Evolutionary conservation across 2,329 filamentous ascomycete genomes (phyloP).

Genomic region (Ophiostoma pallidulum): DNA sequence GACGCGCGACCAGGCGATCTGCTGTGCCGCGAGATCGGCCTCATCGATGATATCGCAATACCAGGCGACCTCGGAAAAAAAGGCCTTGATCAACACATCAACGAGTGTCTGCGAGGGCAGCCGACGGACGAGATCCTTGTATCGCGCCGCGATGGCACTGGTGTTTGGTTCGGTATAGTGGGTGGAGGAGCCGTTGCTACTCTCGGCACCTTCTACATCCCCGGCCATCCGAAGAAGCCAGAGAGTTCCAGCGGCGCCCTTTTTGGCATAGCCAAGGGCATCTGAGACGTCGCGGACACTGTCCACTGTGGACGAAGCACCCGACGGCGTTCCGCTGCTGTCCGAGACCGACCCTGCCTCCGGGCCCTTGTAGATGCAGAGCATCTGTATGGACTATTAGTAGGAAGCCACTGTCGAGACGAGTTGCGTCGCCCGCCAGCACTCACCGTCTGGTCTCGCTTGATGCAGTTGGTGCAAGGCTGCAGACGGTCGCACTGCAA

Average conservation of each 20-base stretch:
- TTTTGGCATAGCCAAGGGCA: not conserved
- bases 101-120: not conserved
- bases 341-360: not conserved
- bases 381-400: not conserved
- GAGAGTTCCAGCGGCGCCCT: not conserved
- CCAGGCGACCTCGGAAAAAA: constrained; percentile 1
- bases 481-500: constrained; percentile 2
- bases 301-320: not conserved
- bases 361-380: not conserved
- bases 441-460: constrained; percentile 1
- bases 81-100: not conserved
- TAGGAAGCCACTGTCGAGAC: not conserved
- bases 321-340: not conserved
- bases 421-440: too few relatives aligned
- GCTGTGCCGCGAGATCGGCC: not conserved
- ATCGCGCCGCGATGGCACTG: not conserved
- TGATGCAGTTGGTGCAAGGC: constrained; percentile 1
- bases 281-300: not conserved
- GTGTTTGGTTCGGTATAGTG: not conserved
- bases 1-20: not conserved
- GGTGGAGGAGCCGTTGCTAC: not conserved
- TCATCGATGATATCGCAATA: constrained; percentile 3
- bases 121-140: not conserved
- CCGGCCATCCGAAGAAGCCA: not conserved
- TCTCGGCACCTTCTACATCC: not conserved